Conservation (phyloP, 2,329 filamentous ascomycete species). For the Huntiella bhutanensis region DNA sequence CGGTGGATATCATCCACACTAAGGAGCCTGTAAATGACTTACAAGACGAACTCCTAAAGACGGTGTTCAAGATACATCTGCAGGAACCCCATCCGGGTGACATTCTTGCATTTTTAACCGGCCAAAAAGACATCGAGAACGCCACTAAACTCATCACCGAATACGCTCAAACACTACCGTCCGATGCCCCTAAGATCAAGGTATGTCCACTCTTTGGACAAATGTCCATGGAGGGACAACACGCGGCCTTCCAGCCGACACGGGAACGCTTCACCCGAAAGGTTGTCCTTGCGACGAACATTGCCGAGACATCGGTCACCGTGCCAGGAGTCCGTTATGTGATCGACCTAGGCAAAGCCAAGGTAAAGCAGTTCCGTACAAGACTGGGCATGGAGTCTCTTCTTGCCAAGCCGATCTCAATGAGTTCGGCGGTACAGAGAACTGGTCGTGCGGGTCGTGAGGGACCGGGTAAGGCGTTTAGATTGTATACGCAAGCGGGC, state of each 20-base stretch:
- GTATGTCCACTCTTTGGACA: conserved; percentile 78
- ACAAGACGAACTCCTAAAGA: conserved; percentile 61
- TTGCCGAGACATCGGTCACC: conserved; percentile 95
- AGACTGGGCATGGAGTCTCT: conserved; percentile 78
- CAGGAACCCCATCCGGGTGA: conserved; percentile 86
- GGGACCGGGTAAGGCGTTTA: conserved; percentile 71
- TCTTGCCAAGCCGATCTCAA: conserved; percentile 75
- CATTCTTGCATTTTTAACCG: conserved; percentile 78
- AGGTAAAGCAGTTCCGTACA: conserved; percentile 78
- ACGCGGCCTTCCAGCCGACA: conserved; percentile 64
- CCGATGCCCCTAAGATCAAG: conserved; percentile 51
- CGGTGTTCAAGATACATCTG: conserved; percentile 69
- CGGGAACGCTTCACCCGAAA: conserved; percentile 60
- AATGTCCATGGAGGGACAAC: conserved; percentile 68
- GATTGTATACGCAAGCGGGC: conserved; percentile 67
- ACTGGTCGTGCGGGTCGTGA: conserved; percentile 87
- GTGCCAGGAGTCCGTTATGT: conserved; percentile 85
- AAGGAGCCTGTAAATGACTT: conserved; percentile 59
- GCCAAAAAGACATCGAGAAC: conserved; percentile 79
- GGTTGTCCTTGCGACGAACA: conserved; percentile 84
- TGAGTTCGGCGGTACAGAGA: conserved; percentile 81
- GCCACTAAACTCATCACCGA: conserved; percentile 67
- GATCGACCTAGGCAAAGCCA: conserved; percentile 82
- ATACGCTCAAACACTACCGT: conserved; percentile 51
- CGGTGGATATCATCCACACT: conserved; percentile 62